These are phyloP conservation scores for Ampelocalamus luodianensis DNA, from an alignment of 176 grass and related monocot genomes.

Conservation along the genomic window DNA sequence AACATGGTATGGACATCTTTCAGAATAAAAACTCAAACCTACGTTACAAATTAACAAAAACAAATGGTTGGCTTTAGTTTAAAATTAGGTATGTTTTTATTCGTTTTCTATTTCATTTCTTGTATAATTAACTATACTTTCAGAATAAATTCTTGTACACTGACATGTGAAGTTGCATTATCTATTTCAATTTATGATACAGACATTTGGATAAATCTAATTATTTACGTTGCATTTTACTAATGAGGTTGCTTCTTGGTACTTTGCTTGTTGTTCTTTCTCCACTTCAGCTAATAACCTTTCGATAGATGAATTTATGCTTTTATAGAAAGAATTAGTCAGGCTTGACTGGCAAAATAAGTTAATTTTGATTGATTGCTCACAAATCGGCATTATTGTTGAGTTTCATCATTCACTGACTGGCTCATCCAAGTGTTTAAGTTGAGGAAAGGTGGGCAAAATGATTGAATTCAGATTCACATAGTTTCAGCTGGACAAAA, in stretches of 20 bases:
- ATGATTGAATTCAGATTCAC: neutral
- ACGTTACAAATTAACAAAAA: neutral
- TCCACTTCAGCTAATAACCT: neutral
- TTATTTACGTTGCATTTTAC: neutral
- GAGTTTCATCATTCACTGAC: neutral
- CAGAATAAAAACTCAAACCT: constrained; percentile 27
- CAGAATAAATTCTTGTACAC: neutral
- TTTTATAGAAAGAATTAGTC: neutral
- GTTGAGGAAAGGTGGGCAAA: neutral
- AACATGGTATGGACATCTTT: constrained; percentile 73
- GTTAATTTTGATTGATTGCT: neutral
- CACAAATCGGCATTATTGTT: neutral
- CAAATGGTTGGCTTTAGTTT: neutral
- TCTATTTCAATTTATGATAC: neutral
- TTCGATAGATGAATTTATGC: neutral
- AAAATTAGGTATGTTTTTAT: neutral
- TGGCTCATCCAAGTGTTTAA: neutral
- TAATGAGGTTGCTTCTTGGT: neutral
- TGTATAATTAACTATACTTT: neutral
- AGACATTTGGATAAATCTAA: neutral
- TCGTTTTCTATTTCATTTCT: too few relatives aligned
- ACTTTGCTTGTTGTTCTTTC: neutral
- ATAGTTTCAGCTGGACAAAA: neutral
- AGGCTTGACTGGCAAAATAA: neutral
- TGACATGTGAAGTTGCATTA: neutral